Conservation (phyloP, 2,329 filamentous ascomycete genomes). For the Stagonosporopsis chrysanthemi region DNA sequence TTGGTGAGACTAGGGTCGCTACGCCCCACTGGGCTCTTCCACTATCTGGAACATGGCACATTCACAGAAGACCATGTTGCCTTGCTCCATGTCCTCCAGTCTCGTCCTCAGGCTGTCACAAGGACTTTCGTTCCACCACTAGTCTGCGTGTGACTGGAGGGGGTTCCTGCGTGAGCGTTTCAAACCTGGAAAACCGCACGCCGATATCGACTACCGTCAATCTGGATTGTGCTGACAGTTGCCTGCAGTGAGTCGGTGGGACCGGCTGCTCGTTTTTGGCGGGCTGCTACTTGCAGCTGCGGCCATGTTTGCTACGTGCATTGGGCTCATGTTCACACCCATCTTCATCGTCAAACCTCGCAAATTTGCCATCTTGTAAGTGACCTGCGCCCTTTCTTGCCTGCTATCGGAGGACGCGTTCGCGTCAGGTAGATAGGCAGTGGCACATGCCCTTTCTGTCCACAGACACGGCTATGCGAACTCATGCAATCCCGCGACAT, state of each 20-base stretch:
- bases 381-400: slow-evolving; percentile 48
- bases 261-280: slow-evolving; percentile 89
- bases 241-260: slow-evolving; percentile 89
- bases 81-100: slow-evolving; percentile 13
- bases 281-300: slow-evolving; percentile 58
- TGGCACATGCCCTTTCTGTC: slow-evolving; percentile 37
- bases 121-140: slow-evolving; percentile 37
- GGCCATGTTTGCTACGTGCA: slow-evolving; percentile 92
- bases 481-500: slow-evolving; percentile 31
- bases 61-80: slow-evolving; percentile 28
- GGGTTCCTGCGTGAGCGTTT: slow-evolving; percentile 54
- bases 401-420: slow-evolving; percentile 23
- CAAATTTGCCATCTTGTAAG: slow-evolving; percentile 98
- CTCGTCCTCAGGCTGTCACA: slow-evolving; percentile 33
- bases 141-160: slow-evolving; percentile 45
- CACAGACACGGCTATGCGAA: slow-evolving; percentile 42
- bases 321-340: slow-evolving; percentile 78
- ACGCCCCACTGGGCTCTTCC: slow-evolving; percentile 28
- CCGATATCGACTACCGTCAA: slow-evolving; percentile 35
- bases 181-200: slow-evolving; percentile 47
- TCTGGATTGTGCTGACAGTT: slow-evolving; percentile 43
- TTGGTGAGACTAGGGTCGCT: slow-evolving; percentile 36
- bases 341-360: slow-evolving; percentile 79
- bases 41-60: slow-evolving; percentile 29
- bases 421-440: slow-evolving; percentile 33